phyloP scores from a whole-genome alignment of 257 asterid genomes.

The Fraxinus excelsior region DNA sequence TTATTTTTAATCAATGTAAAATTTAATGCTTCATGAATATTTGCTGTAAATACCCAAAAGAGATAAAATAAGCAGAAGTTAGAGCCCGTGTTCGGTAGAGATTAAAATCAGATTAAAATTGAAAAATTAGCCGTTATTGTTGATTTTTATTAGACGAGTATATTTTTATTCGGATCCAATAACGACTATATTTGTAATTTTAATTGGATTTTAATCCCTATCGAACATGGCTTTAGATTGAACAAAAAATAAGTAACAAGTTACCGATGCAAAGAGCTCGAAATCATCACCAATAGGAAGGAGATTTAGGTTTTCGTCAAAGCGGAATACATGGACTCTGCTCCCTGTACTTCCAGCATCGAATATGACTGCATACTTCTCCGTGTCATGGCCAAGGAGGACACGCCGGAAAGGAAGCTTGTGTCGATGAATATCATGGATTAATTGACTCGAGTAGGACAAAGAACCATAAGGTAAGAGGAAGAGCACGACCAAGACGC shows the following conservation, averaged over 20 bases:
- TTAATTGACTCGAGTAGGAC: background rate
- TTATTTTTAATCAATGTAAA: no score
- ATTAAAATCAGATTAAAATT: no score
- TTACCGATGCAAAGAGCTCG: constrained; percentile 29
- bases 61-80: no score
- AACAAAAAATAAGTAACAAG: background rate
- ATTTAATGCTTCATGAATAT: no score
- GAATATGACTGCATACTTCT: constrained; percentile 41
- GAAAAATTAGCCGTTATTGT: no score
- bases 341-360: constrained; percentile 53
- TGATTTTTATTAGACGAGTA: no score
- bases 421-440: background rate
- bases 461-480: background rate
- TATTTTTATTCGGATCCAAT: no score
- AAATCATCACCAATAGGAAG: constrained; percentile 37
- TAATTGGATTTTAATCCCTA: no score
- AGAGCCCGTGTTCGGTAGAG: no score
- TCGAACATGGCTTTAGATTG: no score
- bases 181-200: no score
- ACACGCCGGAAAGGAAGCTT: background rate
- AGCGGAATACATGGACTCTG: constrained; percentile 47
- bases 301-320: constrained; percentile 34
- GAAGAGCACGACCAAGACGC: background rate
- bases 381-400: background rate
- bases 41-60: no score